Evolutionary conservation across 176 grass and related monocot species (phyloP), one percentile per base, ranked within the genome.

Genomic region (Ensete glaucum): DNA sequence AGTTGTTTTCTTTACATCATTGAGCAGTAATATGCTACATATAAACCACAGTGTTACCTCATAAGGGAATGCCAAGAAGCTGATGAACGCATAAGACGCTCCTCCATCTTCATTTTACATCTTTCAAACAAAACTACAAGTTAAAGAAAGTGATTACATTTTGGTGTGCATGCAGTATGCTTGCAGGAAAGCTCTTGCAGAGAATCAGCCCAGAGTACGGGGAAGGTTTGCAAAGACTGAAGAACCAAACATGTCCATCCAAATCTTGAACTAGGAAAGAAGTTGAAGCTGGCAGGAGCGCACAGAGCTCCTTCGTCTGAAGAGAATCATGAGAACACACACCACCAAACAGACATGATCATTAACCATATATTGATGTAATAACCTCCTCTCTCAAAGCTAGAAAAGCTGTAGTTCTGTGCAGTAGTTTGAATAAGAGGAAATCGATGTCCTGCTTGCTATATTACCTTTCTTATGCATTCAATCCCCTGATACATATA

Each of bases 111-210:
- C 34, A 43, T 43, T 43, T 43, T 43, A 43, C 34, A 43, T 4
- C 4, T 43, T 43, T 43, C 34, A 43, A 43, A 43, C 34, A 6
- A 43, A 43, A 43, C 34, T 43, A 52, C 19, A 51, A 20, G 25
- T 20, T 58, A 22, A 17, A 27, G 8, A 19, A 75, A 43, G 4
- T 75, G 54, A 59, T 34, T n/a, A 49, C 48, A n/a, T 11, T 75
- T 75, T 70, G 34, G 67, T 6, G 19, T 27, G n/a, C 24, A 26
- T 77, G 54, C 59, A 77, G 75, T 77, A 77, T 53, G 59, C 75
- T 52, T 77, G 75, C 75, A 65, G 75, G 59, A 77, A 77, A 48
- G 75, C 49, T 25, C 60, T 77, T 64, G 75, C 75, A 53, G 75
- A 77, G 11, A 77, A 50, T 17, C 75, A 77, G 49, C 75, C 48